Percentiles rank a stretch among this genome's conserved stretches.
Conservation (phyloP, 2,329 filamentous ascomycete species). For the Scedosporium aurantiacum region DNA sequence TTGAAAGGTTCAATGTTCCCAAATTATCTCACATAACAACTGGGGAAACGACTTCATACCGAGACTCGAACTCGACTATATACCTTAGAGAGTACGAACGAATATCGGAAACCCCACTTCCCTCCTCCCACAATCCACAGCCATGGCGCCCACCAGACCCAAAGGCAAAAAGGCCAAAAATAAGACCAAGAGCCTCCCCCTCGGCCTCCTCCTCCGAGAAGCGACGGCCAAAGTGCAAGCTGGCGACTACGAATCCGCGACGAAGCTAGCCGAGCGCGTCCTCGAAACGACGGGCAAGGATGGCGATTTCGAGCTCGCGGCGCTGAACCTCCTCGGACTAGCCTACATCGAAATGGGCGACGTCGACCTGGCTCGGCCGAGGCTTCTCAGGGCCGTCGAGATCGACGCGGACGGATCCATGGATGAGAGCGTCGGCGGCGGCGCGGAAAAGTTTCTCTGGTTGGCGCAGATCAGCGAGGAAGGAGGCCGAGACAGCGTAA, state of each 20-base stretch:
- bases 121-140: not conserved
- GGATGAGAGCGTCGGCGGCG: slow-evolving; percentile 63
- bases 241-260: slow-evolving; percentile 29
- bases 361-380: slow-evolving; percentile 58
- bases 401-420: slow-evolving; percentile 66
- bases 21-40: too few relatives aligned
- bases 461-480: slow-evolving; percentile 78
- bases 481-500: slow-evolving; percentile 53
- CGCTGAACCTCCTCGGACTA: slow-evolving; percentile 68
- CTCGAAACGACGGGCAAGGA: slow-evolving; percentile 30
- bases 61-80: not conserved
- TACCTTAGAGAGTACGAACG: not conserved
- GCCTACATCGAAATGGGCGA: slow-evolving; percentile 77
- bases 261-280: slow-evolving; percentile 28
- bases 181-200: slow-evolving; percentile 16
- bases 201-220: slow-evolving; percentile 22
- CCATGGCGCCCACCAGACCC: slow-evolving; percentile 31
- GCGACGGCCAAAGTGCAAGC: slow-evolving; percentile 30
- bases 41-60: too few relatives aligned
- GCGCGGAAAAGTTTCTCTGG: slow-evolving; percentile 90
- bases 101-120: not conserved
- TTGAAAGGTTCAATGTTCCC: not conserved
- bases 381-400: slow-evolving; percentile 61
- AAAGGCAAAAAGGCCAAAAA: slow-evolving; percentile 24
- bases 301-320: slow-evolving; percentile 46